A percentile compares a stretch with the other conserved stretches of the same genome.
Evolutionary conservation across 352 stramenopile genomes (phyloP).

Genomic region (Globisporangium splendens): DNA sequence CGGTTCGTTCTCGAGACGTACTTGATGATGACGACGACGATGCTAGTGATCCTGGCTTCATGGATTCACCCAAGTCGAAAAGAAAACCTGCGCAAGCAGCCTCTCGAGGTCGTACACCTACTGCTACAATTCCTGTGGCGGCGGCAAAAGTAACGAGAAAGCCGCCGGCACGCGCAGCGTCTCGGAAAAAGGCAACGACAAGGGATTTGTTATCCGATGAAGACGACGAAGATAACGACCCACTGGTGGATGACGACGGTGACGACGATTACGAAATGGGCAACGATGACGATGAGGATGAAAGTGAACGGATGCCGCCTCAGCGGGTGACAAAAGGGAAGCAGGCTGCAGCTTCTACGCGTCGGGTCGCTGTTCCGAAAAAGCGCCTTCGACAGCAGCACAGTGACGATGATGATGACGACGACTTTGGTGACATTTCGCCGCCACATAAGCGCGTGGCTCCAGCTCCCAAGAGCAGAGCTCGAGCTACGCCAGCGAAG

Average conservation of each 20-base stretch:
- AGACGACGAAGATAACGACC: constrained; percentile 25
- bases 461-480: constrained; percentile 13
- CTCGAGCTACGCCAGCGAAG: neutral
- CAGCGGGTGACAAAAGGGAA: constrained; percentile 12
- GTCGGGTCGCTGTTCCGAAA: constrained; percentile 14
- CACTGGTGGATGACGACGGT: constrained; percentile 39
- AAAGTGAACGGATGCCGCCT: constrained; percentile 31
- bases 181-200: constrained; percentile 22
- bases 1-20: constrained; percentile 5
- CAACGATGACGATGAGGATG: constrained; percentile 26
- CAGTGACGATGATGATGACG: constrained; percentile 27
- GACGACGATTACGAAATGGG: constrained; percentile 63
- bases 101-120: constrained; percentile 21
- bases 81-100: constrained; percentile 11
- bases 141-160: neutral
- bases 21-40: constrained; percentile 17
- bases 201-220: constrained; percentile 40
- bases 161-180: constrained; percentile 8
- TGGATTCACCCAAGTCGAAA: neutral
- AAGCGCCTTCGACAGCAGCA: constrained; percentile 40
- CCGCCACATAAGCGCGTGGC: constrained; percentile 11
- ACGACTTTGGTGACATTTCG: constrained; percentile 19
- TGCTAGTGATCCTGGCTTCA: constrained; percentile 8
- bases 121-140: neutral
- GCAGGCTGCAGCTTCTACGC: constrained; percentile 7